phyloP scores from a whole-genome alignment of 2,329 filamentous ascomycete species.

The Fusarium solani-melongenae region DNA sequence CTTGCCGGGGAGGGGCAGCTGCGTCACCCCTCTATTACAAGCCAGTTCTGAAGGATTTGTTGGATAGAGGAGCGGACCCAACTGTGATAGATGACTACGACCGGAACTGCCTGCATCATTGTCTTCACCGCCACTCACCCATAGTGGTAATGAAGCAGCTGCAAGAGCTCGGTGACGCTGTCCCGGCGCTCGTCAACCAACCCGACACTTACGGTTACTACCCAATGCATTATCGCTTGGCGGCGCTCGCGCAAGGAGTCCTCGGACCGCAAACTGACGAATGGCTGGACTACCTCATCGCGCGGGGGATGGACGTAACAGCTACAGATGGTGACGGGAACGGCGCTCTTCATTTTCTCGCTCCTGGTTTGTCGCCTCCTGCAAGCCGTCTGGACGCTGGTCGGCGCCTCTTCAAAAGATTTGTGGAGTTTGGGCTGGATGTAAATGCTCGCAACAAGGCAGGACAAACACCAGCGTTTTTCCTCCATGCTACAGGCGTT shows the following conservation, averaged over 20 bases:
- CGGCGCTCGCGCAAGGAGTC: neutral
- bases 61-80: conserved; percentile 26
- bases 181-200: conserved; percentile 17
- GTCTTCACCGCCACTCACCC: neutral
- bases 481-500: neutral
- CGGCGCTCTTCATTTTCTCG: conserved; percentile 21
- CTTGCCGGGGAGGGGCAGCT: neutral
- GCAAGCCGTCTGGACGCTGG: neutral
- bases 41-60: neutral
- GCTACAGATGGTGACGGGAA: conserved; percentile 19
- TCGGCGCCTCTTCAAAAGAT: conserved; percentile 1
- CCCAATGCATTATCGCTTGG: conserved; percentile 30
- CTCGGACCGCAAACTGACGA: neutral
- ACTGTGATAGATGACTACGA: conserved; percentile 11
- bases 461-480: conserved; percentile 23
- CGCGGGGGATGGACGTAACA: conserved; percentile 17
- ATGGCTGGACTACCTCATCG: conserved; percentile 21
- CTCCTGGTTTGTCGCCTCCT: neutral
- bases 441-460: conserved; percentile 27
- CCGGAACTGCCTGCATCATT: conserved; percentile 28
- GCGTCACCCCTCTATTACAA: neutral
- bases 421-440: conserved; percentile 16
- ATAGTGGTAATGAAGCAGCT: neutral
- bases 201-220: conserved; percentile 23
- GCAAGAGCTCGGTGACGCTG: neutral